Base-by-base conservation (phyloP, 768 basidiomycete species). In the Tremella mesenterica region DNA sequence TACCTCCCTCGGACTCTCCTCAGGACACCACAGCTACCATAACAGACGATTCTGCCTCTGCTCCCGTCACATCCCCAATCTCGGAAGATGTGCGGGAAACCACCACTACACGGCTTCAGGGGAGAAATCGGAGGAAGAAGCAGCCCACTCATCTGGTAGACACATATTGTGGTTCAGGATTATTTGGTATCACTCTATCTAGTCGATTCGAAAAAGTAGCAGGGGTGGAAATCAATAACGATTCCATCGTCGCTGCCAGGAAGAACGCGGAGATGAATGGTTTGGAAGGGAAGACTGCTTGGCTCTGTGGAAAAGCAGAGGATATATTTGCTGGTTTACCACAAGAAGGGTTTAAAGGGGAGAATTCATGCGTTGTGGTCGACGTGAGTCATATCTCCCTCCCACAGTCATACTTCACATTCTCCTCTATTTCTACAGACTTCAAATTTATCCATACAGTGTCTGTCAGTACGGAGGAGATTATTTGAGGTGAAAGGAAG, bases 141-240 rank as follows among this genome's bases (percentile, higher is more conserved):
- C 47, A 45, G 10, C 74, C 74, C 14, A 90, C 86, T 0, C 91
- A 93, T 73, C 84, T 97, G 41, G 88, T 99, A 27, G 93, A 99
- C 69, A 83, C 92, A 2, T 93, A 93, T 74, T 96, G 90, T 45
- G 71, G 70, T 21, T 69, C 64, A 18, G 67, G 65, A 4, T 48
- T 70, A 2, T 73, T 70, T 41, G 65, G 63, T 6, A 63, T 71
- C 29, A 67, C 65, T 12, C 83, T 97, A 45, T 84, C 85, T 2
- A 79, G 81, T 0, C 74, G 80, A 57, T 95, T 96, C 71, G 67
- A 77, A 16, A 77, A 75, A n/a, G 81, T 95, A 30, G 83, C 85
- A 1, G 93, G 93, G 3, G 89, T 95, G 59, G 92, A 95, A 72
- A 83, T 95, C 41, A 53, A 48, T n/a, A 30, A 53, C 21, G 54